Evolutionary conservation across 441 rosid species (phyloP).

Genomic region (Codiaeum variegatum): DNA sequence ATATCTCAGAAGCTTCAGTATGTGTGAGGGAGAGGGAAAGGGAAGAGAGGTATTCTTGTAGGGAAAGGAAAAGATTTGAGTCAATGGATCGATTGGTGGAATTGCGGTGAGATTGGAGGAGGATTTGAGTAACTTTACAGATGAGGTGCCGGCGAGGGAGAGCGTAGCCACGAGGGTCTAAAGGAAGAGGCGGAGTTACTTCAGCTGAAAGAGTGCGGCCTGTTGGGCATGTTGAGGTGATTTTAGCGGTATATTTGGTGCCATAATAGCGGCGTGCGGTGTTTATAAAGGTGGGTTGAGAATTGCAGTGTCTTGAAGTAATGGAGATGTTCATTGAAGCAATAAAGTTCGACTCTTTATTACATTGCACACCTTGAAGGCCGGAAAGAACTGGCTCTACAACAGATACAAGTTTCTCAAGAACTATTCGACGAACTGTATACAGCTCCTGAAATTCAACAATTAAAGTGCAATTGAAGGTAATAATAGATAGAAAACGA

Average conservation of each 20-base stretch:
- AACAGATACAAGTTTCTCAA: constrained; percentile 64
- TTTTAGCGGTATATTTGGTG: constrained; percentile 70
- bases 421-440: constrained; percentile 77
- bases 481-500: not conserved
- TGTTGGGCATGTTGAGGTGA: constrained; percentile 68
- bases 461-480: constrained; percentile 18
- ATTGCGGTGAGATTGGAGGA: constrained; percentile 34
- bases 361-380: constrained; percentile 46
- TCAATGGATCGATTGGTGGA: constrained; percentile 8
- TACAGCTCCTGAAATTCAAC: constrained; percentile 60
- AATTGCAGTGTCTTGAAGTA: constrained; percentile 15
- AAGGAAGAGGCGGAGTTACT: constrained; percentile 52
- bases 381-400: constrained; percentile 81
- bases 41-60: constrained; percentile 58
- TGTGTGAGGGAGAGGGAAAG: constrained; percentile 60
- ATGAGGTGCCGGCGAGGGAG: constrained; percentile 74
- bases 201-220: constrained; percentile 71
- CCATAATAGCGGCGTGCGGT: constrained; percentile 42
- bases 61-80: constrained; percentile 38
- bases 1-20: constrained; percentile 69
- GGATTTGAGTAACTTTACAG: constrained; percentile 58
- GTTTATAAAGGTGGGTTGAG: not conserved
- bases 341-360: constrained; percentile 40
- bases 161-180: constrained; percentile 71
- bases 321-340: not conserved